Base-by-base conservation (phyloP, 2,329 filamentous ascomycete genomes). In the Diaporthe australafricana region DNA sequence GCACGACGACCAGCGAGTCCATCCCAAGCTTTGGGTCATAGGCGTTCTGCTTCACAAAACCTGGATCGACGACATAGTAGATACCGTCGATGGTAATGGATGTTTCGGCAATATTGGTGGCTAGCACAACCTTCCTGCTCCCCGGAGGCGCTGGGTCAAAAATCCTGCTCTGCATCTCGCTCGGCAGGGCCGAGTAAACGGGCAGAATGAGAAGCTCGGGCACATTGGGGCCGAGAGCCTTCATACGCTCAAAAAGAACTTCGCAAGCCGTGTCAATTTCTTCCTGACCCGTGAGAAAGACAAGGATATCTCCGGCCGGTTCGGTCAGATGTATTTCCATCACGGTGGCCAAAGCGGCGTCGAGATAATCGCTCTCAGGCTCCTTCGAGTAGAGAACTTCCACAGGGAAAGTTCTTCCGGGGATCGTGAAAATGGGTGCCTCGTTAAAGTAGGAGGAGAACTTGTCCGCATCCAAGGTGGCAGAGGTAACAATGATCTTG, bases 261-360 rank as follows among this genome's bases (percentile, higher is more conserved):
- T 98, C 96, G 78, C 94, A 98, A 27, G 93, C 91, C 0, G 95
- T 98, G 78, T 99, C 96, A 75, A 99, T 99, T 81, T 99, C 97
- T 82, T 99, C 96, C 79, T 98, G 95, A 7, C 96, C 96, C 0
- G 97, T 99, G 77, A 99, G 87, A 85, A 99, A 99, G 1, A 99
- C 87, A n/a, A 99, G 84, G 66, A 99, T 98, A 78, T 99, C 97
- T 75, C 96, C 96, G 22, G 92, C 88, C 8, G 95, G 94, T 78
- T 99, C 96, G 1, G 93, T 96, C 22, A 99, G 84, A 80, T 99
- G 96, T 69, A 99, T 98, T 79, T 98, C 94, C 96, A 99, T 98
- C 60, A 98, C 95, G 0, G 96, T 98, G 17, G 95, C 93, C n/a
- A 99, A 86, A 0, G 96, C 95, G 1, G 95, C 92, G 80, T 98